phyloP scores from a whole-genome alignment of 768 basidiomycete genomes.

The Astraeus odoratus region DNA sequence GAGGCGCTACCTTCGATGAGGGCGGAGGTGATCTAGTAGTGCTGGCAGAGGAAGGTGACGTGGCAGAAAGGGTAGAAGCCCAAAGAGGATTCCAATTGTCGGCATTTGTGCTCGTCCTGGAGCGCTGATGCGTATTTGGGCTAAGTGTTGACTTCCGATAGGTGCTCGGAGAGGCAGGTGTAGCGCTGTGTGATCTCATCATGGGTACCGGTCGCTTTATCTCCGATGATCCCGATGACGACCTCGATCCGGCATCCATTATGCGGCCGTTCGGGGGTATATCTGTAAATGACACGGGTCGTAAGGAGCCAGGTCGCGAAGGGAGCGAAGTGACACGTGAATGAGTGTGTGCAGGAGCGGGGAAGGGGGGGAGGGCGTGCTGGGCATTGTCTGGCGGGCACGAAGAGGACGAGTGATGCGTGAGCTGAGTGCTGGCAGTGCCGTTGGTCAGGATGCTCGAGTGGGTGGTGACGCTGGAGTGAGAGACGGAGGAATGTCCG shows the following conservation, averaged over 20 bases:
- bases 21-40: too few relatives aligned
- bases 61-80: not conserved
- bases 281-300: slow-evolving; percentile 4
- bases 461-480: not conserved
- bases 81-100: not conserved
- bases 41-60: too few relatives aligned
- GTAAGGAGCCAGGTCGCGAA: not conserved
- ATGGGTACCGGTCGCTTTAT: not conserved
- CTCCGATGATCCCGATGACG: slow-evolving; percentile 1
- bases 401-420: not conserved
- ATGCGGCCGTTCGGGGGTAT: too few relatives aligned
- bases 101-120: not conserved
- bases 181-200: not conserved
- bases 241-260: too few relatives aligned
- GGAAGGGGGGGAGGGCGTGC: slow-evolving; percentile 3
- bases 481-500: slow-evolving; percentile 3
- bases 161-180: not conserved
- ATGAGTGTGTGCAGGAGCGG: slow-evolving; percentile 18
- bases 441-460: not conserved
- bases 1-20: not conserved
- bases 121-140: not conserved
- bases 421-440: not conserved
- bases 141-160: not conserved
- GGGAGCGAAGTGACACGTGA: slow-evolving; percentile 16
- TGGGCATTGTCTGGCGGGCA: not conserved